Base-by-base conservation (phyloP, 73 alveolate species). In the Durusdinium trenchii region DNA sequence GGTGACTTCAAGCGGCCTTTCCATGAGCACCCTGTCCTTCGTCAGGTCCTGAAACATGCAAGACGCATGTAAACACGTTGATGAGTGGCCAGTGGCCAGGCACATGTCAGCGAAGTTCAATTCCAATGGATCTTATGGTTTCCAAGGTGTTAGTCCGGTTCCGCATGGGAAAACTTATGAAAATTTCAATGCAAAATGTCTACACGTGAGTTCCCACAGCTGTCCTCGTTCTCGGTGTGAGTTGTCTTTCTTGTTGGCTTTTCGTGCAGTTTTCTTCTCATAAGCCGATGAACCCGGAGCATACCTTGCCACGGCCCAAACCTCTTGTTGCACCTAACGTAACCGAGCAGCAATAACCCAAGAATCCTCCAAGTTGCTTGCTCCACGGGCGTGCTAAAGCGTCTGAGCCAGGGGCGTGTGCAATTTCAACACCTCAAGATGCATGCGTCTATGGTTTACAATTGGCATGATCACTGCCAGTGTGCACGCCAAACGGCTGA, bases 371-470 rank as follows among this genome's bases (percentile, higher is more conserved):
- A 20, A 71, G 96, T 6, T 71, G 23, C 96, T 89, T 89, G 86
- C 96, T 89, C 96, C 96, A 89, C 3, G 96, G 96, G 52, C 96
- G 96, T 6, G 96, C 96, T 32, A 89, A 14, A 32, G 82, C 96
- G 12, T 69, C 86, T 23, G 96, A 89, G 51, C 96, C 96, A 23
- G 96, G 96, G 3, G 96, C 86, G 67, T 89, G 83, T 20, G 96
- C 96, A 43, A 89, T 47, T 47, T 89, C 96, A 42, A 89, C 96
- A 89, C 96, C 96, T 89, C 26, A 62, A 35, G 16, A 14, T 62
- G 6, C 40, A 23, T 12, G 78, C 38, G 9, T 62, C 38, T 5
- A 23, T 14, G 20, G 20, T 62, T 62, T 7, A 23, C 78, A 12
- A 4, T 35, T 12, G 38, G 16, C 40, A 62, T 62, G 20, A 23